phyloP scores from a whole-genome alignment of 2,329 filamentous ascomycete species.

The Trichoderma sp. region DNA sequence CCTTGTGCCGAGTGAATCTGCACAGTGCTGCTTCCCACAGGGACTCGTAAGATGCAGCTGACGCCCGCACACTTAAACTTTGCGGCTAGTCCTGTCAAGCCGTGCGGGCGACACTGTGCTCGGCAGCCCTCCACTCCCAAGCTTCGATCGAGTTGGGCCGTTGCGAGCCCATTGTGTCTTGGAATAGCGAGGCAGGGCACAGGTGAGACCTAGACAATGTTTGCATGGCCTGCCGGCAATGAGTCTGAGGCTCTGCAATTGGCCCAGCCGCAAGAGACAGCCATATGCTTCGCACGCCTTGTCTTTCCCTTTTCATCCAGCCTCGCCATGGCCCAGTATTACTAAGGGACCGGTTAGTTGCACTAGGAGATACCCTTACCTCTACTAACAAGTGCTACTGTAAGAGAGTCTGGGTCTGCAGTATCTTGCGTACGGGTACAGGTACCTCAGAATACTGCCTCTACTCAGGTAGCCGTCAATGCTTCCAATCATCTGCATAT shows the following conservation, averaged over 20 bases:
- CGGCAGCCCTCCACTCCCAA: not conserved
- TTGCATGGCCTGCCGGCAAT: not conserved
- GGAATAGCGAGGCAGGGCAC: slow-evolving; percentile 9
- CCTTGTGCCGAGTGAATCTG: not conserved
- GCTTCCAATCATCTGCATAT: not conserved
- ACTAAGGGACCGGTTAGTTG: not conserved
- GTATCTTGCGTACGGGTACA: not conserved
- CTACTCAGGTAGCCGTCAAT: not conserved
- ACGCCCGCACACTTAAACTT: not conserved
- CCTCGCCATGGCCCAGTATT: slow-evolving; percentile 1
- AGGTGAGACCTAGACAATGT: slow-evolving; percentile 10
- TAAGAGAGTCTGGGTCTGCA: not conserved
- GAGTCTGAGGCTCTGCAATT: not conserved
- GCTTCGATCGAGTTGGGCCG: not conserved
- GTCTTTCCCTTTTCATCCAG: slow-evolving; percentile 2
- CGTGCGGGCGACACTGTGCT: not conserved
- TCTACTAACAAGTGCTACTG: not conserved
- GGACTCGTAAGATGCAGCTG: slow-evolving; percentile 9
- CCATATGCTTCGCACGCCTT: not conserved
- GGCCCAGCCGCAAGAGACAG: not conserved
- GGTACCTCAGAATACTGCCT: not conserved
- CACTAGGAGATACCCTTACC: not conserved
- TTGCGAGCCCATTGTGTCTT: slow-evolving; percentile 15
- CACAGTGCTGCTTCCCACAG: not conserved
- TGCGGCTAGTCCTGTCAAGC: not conserved